Evolutionary conservation across 805 yeast species (phyloP), one percentile per base, ranked within the genome.

Genomic region (Myxozyma melibiosi): DNA sequence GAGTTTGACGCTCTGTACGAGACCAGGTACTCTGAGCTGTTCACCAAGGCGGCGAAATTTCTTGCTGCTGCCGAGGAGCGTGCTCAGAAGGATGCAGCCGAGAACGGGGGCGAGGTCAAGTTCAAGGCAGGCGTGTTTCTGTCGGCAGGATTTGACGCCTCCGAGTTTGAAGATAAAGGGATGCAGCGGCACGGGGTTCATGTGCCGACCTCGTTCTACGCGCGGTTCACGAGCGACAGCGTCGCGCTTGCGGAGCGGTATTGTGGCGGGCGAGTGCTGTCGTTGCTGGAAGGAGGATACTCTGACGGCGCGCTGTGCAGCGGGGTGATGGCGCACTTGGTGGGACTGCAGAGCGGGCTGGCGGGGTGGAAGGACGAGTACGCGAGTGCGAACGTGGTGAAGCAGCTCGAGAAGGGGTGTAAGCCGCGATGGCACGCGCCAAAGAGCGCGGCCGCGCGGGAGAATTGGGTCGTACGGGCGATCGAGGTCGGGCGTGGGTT

Each of bases 81-180:
- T 9, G 63, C 65, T 5, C 67, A 22, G 37, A 69, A 46, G 42
- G 70, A 43, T 59, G 72, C 67, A 59, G 16, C 11, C 14, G n/a
- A n/a, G n/a, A n/a, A n/a, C n/a, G 22, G 11, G 2, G 25, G n/a
- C 5, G 37, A 30, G 4, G 72, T 71, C 65, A 76, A 76, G 2
- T 83, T 81, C 68, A 79, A 78, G 61, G 81, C 84, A 0, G 62
- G 88, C 57, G 81, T 89, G 2, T 78, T 85, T n/a, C 77, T 88
- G 1, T 87, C 95, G 42, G 91, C 96, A 0, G 96, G 96, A 1
- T 89, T 88, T 69, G 96, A 88, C 72, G 95, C 94, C 1, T 83
- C 88, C 16, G 96, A 88, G 68, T 84, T 80, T 70, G 96, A 88
- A 68, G 84, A 84, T 56, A 81, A 82, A n/a, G 81, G 84, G 48